Evolutionary conservation across 345 rosid species (phyloP).

Genomic region (Lepidium aucheri): DNA sequence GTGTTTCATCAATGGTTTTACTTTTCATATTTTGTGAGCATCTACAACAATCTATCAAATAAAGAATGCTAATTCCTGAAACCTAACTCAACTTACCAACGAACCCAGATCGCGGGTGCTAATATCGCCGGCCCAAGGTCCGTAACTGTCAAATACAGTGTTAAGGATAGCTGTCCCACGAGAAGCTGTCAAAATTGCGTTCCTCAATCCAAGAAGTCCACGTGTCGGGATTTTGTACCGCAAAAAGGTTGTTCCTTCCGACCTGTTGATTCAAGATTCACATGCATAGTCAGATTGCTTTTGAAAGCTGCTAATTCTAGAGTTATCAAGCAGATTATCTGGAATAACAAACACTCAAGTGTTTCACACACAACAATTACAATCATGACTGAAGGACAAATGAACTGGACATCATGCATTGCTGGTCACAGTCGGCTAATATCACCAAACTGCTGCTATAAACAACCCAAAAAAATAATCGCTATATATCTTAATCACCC

Average conservation of each 20-base stretch:
- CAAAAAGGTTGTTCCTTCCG: conserved; percentile 77
- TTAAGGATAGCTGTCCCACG: conserved; percentile 93
- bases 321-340: neutral
- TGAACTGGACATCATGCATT: neutral
- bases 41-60: neutral
- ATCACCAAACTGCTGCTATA: neutral
- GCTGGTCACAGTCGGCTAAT: neutral
- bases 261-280: conserved; percentile 36
- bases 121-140: conserved; percentile 93
- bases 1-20: neutral
- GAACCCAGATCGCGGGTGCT: conserved; percentile 86
- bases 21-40: neutral
- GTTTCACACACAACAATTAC: neutral
- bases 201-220: conserved; percentile 94
- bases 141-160: conserved; percentile 83
- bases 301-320: neutral
- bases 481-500: neutral
- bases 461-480: neutral
- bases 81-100: conserved; percentile 49
- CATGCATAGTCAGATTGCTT: conserved; percentile 7
- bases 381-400: neutral
- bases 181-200: conserved; percentile 94
- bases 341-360: neutral
- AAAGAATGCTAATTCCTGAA: neutral
- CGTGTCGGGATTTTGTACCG: conserved; percentile 91